Percentiles rank a stretch among this genome's conserved stretches.
Evolutionary conservation across 2,329 filamentous ascomycete genomes (phyloP).

Genomic region (Eutypella sp.): DNA sequence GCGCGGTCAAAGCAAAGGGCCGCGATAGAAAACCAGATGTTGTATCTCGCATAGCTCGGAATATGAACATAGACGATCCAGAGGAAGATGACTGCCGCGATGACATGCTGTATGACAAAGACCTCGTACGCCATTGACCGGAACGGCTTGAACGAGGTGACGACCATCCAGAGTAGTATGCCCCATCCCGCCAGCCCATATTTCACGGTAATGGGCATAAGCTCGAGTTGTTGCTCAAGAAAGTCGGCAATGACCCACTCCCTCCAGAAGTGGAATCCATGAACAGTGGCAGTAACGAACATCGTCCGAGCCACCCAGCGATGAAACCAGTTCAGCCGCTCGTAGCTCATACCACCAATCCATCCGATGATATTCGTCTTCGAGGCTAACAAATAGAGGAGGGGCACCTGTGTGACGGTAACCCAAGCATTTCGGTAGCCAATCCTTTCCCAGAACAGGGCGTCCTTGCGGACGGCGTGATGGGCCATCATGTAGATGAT

Average conservation of each 20-base stretch:
- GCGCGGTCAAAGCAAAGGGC: constrained; percentile 58
- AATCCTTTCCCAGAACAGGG: constrained; percentile 58
- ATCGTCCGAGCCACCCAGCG: constrained; percentile 67
- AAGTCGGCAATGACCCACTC: constrained; percentile 59
- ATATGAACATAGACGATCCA: constrained; percentile 61
- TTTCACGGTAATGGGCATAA: constrained; percentile 57
- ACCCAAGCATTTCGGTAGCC: constrained; percentile 66
- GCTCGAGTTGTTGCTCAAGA: constrained; percentile 51
- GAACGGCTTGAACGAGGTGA: constrained; percentile 59
- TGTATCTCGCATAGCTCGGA: constrained; percentile 52
- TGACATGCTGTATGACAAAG: constrained; percentile 64
- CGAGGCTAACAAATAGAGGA: constrained; percentile 58
- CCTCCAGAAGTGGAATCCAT: constrained; percentile 64
- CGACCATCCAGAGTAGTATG: constrained; percentile 59
- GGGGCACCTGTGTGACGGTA: constrained; percentile 57
- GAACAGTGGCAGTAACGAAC: constrained; percentile 62
- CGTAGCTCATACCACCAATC: constrained; percentile 59
- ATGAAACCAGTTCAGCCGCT: constrained; percentile 69
- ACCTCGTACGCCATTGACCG: constrained; percentile 64
- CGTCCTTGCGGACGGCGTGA: constrained; percentile 44
- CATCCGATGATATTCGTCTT: constrained; percentile 56
- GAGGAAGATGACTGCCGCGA: constrained; percentile 56
- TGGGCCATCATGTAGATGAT: constrained; percentile 53
- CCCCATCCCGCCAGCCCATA: constrained; percentile 65
- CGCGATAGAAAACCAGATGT: constrained; percentile 62